A percentile compares a stretch with the other conserved stretches of the same genome.
These are phyloP conservation scores for Ceratocystis alfenasii DNA, from an alignment of 2,329 filamentous ascomycete species.

Conservation along the genomic window DNA sequence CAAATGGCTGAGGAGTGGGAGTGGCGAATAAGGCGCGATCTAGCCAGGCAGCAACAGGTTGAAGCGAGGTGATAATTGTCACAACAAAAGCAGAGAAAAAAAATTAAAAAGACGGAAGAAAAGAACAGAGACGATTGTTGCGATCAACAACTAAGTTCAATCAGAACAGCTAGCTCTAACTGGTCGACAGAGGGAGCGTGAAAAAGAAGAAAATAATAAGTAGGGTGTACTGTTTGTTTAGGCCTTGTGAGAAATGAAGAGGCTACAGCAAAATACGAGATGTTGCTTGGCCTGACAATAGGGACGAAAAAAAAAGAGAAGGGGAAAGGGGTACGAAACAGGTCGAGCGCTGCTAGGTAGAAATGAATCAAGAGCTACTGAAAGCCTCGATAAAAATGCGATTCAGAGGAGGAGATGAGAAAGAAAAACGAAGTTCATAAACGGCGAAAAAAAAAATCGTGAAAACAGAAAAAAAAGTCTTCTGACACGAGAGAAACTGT, in stretches of 20 bases:
- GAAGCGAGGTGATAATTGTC: slow-evolving; percentile 8
- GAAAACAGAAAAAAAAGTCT: slow-evolving; percentile 11
- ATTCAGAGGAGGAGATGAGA: neutral
- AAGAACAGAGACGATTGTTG: slow-evolving; percentile 8
- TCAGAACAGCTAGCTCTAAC: neutral
- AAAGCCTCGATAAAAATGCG: slow-evolving; percentile 19
- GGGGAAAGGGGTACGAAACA: slow-evolving; percentile 11
- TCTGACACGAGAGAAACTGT: neutral
- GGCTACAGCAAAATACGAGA: slow-evolving; percentile 19
- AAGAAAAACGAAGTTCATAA: slow-evolving; percentile 17
- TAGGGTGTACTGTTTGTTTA: slow-evolving; percentile 11
- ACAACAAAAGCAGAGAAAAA: slow-evolving; percentile 5
- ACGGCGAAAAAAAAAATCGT: neutral
- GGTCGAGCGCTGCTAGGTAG: slow-evolving; percentile 10
- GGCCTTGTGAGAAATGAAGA: slow-evolving; percentile 10
- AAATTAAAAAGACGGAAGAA: slow-evolving; percentile 10
- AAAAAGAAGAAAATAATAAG: slow-evolving; percentile 7
- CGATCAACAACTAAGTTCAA: slow-evolving; percentile 2
- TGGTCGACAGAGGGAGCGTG: slow-evolving; percentile 9
- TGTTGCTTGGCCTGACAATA: neutral
- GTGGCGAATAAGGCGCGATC: slow-evolving; percentile 21
- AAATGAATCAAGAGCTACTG: slow-evolving; percentile 21
- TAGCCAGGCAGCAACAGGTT: slow-evolving; percentile 14
- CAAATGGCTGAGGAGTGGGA: slow-evolving; percentile 12
- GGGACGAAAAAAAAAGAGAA: slow-evolving; percentile 4